Base-by-base conservation (phyloP, 345 rosid genomes). In the Crucihimalaya himalaica region DNA sequence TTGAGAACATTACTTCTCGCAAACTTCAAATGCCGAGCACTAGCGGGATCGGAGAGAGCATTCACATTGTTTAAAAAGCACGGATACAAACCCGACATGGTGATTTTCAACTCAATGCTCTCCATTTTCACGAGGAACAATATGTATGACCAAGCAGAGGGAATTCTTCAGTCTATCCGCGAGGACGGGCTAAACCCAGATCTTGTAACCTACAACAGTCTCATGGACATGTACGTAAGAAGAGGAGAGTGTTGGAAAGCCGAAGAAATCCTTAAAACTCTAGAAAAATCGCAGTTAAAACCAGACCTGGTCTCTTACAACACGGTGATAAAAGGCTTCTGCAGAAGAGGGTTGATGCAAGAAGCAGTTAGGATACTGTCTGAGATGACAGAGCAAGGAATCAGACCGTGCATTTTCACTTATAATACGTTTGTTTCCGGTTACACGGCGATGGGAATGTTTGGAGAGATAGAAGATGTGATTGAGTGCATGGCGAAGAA, bases 241-340 rank as follows among this genome's bases (percentile, higher is more conserved):
- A 82, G 76, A 0, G 89, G 97, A 75, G 90, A 89, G 57, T 90
- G 88, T 79, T 85, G 90, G 93, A 89, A 84, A 81, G 96, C 98
- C 0, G 98, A 93, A 80, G 92, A 89, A 66, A 76, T 93, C 48
- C 88, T 93, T 12, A 84, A 64, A 74, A 81, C 67, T 40, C 69
- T 93, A 59, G 74, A 78, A 6, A 78, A 32, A 8, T 79, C 88
- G 0, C 85, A 89, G 20, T 67, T 80, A 16, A 82, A 68, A 73
- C 90, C 97, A 0, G 97, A 90, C 77, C 84, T 89, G 2, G 86
- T 93, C 51, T 90, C 98, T 2, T 93, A 86, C 78, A 93, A 93
- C 75, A 93, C 97, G 13, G 94, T 93, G 73, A 90, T 93, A 58
- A 93, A 93, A 83, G 97, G 92, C 11, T 93, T 93, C 79, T 93